Conservation (phyloP, 176 grass and related monocot species). For the Metroxylon sagu region DNA sequence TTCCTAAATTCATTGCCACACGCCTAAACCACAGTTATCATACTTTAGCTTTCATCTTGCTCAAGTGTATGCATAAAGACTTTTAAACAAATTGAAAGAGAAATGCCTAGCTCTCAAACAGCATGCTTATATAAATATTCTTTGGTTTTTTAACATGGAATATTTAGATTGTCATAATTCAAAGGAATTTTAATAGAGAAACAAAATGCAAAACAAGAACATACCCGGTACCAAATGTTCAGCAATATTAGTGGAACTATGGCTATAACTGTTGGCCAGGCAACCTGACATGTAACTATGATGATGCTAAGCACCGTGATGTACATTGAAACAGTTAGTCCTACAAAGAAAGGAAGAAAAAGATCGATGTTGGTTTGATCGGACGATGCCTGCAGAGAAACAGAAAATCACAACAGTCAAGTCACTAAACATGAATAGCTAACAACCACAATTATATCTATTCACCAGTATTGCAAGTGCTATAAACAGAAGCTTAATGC, state of each 20-base stretch:
- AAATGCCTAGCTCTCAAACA: no score
- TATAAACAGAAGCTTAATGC: no score
- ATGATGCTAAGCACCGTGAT: conserved; percentile 63
- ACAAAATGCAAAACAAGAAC: not conserved
- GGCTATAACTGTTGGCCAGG: conserved; percentile 65
- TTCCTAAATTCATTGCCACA: no score
- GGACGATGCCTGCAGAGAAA: conserved; percentile 52
- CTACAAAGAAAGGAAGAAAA: conserved; percentile 81
- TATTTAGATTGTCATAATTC: no score
- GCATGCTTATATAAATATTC: no score
- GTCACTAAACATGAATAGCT: not conserved
- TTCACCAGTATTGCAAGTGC: no score
- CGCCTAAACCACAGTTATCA: no score
- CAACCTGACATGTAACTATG: conserved; percentile 75
- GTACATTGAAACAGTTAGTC: conserved; percentile 73
- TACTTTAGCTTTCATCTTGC: no score
- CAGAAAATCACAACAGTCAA: not conserved
- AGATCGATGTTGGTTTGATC: conserved; percentile 95
- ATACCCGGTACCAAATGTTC: conserved; percentile 94
- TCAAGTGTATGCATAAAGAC: no score
- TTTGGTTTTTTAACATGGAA: no score
- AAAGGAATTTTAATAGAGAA: no score
- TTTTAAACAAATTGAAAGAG: no score
- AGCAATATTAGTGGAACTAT: conserved; percentile 65
- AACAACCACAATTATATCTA: not conserved